Evolutionary conservation across 2,329 filamentous ascomycete species (phyloP).

Genomic region (Cytospora paraplurivora): DNA sequence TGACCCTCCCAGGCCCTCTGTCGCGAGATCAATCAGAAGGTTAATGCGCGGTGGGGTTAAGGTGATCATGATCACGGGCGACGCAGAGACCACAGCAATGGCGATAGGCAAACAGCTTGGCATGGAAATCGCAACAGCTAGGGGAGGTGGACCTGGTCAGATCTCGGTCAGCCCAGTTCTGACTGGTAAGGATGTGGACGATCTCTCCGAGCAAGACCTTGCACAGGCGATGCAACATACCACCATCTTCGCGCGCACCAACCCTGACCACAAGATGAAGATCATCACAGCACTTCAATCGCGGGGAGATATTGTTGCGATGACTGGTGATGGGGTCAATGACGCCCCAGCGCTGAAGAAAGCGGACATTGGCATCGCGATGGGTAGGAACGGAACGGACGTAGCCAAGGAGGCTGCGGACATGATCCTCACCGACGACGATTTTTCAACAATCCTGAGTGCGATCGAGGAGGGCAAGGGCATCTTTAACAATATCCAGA

Average conservation of each 20-base stretch:
- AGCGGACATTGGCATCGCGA: constrained; percentile 96
- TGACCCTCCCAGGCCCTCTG: constrained; percentile 88
- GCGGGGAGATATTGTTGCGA: constrained; percentile 93
- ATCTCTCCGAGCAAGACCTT: constrained; percentile 83
- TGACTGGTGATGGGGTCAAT: constrained; percentile 98
- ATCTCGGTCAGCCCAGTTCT: constrained; percentile 72
- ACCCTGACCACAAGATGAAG: constrained; percentile 97
- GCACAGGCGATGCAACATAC: constrained; percentile 83
- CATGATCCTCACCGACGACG: constrained; percentile 88
- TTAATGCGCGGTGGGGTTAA: constrained; percentile 94
- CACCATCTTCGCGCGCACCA: constrained; percentile 93
- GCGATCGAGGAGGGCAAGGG: constrained; percentile 99
- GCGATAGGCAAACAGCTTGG: constrained; percentile 95
- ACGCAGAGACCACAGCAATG: constrained; percentile 90
- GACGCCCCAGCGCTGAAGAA: constrained; percentile 96
- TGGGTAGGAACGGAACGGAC: constrained; percentile 93
- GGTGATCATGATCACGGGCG: constrained; percentile 98
- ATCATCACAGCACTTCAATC: constrained; percentile 90
- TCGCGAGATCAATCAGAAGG: constrained; percentile 83
- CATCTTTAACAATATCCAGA: constrained; percentile 99
- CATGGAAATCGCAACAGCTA: constrained; percentile 72
- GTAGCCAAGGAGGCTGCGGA: constrained; percentile 96
- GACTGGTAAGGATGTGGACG: constrained; percentile 87
- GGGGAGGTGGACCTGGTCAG: constrained; percentile 55
- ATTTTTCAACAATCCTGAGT: constrained; percentile 87